Evolutionary conservation across 306 rosid species (phyloP), one percentile per base, ranked within the genome.

Genomic region (Lotus japonicus): DNA sequence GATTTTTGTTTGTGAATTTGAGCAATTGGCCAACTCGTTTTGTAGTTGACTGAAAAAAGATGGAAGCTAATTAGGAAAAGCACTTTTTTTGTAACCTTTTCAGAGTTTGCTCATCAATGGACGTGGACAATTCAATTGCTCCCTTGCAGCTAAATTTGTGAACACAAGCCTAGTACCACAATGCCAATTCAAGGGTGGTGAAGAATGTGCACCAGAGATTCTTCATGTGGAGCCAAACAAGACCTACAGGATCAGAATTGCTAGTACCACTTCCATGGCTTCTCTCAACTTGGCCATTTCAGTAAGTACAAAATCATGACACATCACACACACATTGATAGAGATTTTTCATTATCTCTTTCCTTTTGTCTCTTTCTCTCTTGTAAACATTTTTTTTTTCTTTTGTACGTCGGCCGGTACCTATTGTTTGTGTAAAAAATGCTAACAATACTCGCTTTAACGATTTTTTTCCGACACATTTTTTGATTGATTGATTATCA

Each of bases 191-290:
- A 79, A 33, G 28, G 98, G 95, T 46, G 71, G 63, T 0, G 92
- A 89, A 53, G 79, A 86, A 42, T 92, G 98, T 33, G 95, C 98
- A 42, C 98, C 98, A 0, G 58, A 68, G 0, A 73, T 89, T 43
- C 74, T 92, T 1, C 79, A 76, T 3, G 96, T 87, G 2, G 86
- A 33, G 9, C 96, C 97, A 41, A 87, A 89, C 1, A 89, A 80
- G 73, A 89, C 81, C 4, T 89, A 89, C 15, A 74, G 98, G 50
- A 76, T 92, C 7, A 87, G 98, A 23, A 72, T 92, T 55, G 83
- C 98, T 16, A 92, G 98, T 28, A 64, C 89, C 66, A 92, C 98
- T 18, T 82, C 96, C n/a, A 41, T 87, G n/a, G 89, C 92, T 51
- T 70, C 96, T 0, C 92, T 92, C 80, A 92, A 83, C 83, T 76